Evolutionary conservation across 441 rosid species (phyloP).

Genomic region (Francoa sonchifolia): DNA sequence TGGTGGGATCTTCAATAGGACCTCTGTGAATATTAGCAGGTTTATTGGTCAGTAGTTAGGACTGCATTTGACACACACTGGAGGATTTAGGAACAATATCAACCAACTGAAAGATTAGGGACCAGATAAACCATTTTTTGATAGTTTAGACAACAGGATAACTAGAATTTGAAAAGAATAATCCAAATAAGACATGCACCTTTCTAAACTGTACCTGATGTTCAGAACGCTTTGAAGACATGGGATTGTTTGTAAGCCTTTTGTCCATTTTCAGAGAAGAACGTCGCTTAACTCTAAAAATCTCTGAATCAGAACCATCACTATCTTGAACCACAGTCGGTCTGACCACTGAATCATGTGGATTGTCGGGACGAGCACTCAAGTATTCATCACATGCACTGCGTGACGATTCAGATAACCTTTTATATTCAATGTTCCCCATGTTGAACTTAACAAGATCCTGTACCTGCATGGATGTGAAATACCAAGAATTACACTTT

Average conservation of each 20-base stretch:
- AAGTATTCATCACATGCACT: slow-evolving; percentile 22
- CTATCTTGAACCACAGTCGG: slow-evolving; percentile 29
- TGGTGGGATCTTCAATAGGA: too few relatives aligned
- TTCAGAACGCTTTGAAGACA: slow-evolving; percentile 27
- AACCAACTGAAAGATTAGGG: too few relatives aligned
- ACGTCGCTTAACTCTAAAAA: slow-evolving; percentile 89
- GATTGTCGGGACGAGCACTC: slow-evolving; percentile 15
- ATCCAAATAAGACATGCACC: not conserved
- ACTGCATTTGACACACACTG: too few relatives aligned
- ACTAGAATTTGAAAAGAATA: not conserved
- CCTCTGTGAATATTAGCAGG: too few relatives aligned
- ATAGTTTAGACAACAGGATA: not conserved
- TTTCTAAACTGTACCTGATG: slow-evolving; percentile 34
- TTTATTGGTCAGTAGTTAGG: too few relatives aligned
- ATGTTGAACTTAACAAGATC: slow-evolving; percentile 21
- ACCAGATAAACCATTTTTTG: too few relatives aligned
- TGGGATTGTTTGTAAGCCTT: slow-evolving; percentile 27
- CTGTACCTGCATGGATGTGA: slow-evolving; percentile 27
- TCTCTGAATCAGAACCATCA: slow-evolving; percentile 79
- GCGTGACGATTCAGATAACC: slow-evolving; percentile 26
- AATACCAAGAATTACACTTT: not conserved
- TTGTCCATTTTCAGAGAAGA: slow-evolving; percentile 48
- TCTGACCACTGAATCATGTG: slow-evolving; percentile 19
- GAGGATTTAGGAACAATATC: too few relatives aligned
- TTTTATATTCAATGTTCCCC: slow-evolving; percentile 24